A percentile compares a stretch with the other conserved stretches of the same genome.
Conservation (phyloP, 2,329 filamentous ascomycete genomes). For the Penicillium expansum region DNA sequence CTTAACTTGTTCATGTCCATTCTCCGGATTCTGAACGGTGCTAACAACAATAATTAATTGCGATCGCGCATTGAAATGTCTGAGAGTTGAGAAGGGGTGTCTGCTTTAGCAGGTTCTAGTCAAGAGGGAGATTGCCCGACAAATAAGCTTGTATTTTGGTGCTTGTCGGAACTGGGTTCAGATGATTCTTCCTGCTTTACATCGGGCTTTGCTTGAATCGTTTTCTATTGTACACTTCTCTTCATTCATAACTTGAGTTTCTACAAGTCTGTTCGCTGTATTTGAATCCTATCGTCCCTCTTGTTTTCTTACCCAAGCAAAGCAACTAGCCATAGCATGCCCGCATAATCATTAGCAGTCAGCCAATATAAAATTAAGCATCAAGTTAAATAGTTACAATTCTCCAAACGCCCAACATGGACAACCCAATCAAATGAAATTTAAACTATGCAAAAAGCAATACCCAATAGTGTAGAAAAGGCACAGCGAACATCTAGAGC, state of each 20-base stretch:
- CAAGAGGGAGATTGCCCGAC: background rate
- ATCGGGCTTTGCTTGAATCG: background rate
- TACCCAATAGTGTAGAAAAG: background rate
- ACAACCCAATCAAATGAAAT: background rate
- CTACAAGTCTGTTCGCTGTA: background rate
- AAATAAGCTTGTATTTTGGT: background rate
- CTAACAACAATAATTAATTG: conserved; percentile 79
- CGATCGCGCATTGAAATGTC: background rate
- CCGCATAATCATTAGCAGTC: background rate
- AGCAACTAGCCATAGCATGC: background rate
- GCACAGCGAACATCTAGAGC: background rate
- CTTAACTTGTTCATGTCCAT: conserved; percentile 98
- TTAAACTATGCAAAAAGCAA: background rate
- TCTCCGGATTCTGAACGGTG: conserved; percentile 86
- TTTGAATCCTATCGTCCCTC: background rate
- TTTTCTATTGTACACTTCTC: background rate
- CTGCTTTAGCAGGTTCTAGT: background rate
- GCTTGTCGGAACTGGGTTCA: conserved; percentile 7
- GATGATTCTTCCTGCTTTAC: background rate
- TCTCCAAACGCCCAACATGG: background rate
- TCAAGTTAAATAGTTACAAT: background rate
- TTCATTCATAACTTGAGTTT: background rate
- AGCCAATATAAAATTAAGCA: background rate
- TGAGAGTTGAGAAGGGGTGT: background rate
- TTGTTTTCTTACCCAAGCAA: background rate